Percentiles rank a stretch among this genome's conserved stretches.
Conservation (phyloP, 2,329 filamentous ascomycete genomes). For the Trichoderma sp. region DNA sequence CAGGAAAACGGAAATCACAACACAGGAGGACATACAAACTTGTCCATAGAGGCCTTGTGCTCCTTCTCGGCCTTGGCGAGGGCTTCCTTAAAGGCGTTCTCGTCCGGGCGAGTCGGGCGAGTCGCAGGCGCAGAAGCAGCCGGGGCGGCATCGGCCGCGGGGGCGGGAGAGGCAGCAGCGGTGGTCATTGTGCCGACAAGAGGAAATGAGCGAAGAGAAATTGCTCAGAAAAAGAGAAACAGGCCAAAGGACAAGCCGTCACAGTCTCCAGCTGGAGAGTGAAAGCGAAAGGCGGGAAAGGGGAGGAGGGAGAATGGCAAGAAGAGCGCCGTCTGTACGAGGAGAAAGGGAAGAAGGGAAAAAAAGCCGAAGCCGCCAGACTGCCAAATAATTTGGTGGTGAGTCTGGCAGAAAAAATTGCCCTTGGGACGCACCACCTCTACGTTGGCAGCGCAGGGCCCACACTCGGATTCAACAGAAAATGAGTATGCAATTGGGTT, state of each 20-base stretch:
- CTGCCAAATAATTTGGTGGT: constrained; percentile 25
- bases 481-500: neutral
- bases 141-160: constrained; percentile 50
- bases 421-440: constrained; percentile 24
- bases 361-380: constrained; percentile 21
- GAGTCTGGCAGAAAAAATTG: constrained; percentile 22
- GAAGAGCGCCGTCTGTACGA: constrained; percentile 22
- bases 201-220: constrained; percentile 13
- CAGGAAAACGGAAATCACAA: constrained; percentile 26
- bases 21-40: constrained; percentile 42
- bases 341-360: neutral
- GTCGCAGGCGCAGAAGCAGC: constrained; percentile 46
- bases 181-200: constrained; percentile 47
- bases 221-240: neutral
- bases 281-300: neutral
- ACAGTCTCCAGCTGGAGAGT: constrained; percentile 29
- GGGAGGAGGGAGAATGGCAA: neutral
- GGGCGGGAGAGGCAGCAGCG: constrained; percentile 50
- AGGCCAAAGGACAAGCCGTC: constrained; percentile 28
- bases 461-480: constrained; percentile 12
- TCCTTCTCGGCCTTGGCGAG: constrained; percentile 85
- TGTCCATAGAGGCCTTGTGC: constrained; percentile 73
- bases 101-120: constrained; percentile 85
- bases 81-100: constrained; percentile 77
- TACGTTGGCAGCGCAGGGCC: constrained; percentile 15